Percentiles rank a stretch among this genome's conserved stretches.
These are phyloP conservation scores for Neurospora sp. DNA, from an alignment of 495 filamentous ascomycete species.

Conservation along the genomic window DNA sequence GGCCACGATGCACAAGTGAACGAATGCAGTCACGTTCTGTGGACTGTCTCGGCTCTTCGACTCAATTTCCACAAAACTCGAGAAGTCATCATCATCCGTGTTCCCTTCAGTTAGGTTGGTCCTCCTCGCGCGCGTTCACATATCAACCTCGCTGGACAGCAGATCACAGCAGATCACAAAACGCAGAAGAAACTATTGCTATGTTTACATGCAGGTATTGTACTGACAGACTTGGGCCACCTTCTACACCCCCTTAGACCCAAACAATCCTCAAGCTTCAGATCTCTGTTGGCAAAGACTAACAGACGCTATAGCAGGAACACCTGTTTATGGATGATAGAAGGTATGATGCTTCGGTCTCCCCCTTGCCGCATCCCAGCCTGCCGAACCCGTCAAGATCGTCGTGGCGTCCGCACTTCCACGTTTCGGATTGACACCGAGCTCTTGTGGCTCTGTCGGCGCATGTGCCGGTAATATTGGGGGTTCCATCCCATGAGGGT, in stretches of 20 bases:
- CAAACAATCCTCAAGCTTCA: not conserved
- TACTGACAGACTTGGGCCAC: not conserved
- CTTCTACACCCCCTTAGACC: not conserved
- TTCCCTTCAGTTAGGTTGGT: not conserved
- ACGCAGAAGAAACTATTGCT: not conserved
- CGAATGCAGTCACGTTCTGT: not conserved
- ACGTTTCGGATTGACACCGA: not conserved
- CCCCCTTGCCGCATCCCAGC: conserved; percentile 8
- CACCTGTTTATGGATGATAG: conserved; percentile 12
- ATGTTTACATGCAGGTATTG: not conserved
- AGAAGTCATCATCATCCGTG: not conserved
- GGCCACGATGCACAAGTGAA: not conserved
- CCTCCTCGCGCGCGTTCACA: not conserved
- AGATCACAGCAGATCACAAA: not conserved
- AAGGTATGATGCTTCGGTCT: conserved; percentile 12
- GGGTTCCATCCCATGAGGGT: not conserved
- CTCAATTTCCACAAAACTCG: not conserved
- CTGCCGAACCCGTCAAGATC: not conserved
- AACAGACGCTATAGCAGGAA: not conserved
- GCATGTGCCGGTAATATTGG: not conserved
- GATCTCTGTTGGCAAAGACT: not conserved
- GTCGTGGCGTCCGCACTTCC: not conserved
- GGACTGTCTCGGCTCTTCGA: not conserved
- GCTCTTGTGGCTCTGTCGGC: conserved; percentile 5
- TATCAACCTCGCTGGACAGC: not conserved